Base-by-base conservation (phyloP, 345 rosid genomes). In the Gossypium raimondii region DNA sequence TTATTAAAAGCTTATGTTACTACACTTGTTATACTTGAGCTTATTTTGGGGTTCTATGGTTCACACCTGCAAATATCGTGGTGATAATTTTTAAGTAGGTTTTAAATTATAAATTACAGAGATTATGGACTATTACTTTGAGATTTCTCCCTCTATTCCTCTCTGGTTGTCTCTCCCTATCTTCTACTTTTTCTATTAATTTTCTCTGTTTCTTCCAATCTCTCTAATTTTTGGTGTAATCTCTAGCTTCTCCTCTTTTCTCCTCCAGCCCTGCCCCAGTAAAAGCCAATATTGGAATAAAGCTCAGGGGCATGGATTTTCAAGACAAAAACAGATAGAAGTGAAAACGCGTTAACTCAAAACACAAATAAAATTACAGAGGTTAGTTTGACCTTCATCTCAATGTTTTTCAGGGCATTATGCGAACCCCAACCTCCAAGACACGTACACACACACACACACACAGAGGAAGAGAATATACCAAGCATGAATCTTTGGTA, bases 401-500 rank as follows among this genome's bases (percentile, higher is more conserved):
- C 7, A 5, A 34, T 34, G 41, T 5, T 34, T 34, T 34, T 34
- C 7, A 34, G 7, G 41, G 18, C 38, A 67, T 24, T 34, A 56
- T 38, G 27, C 41, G 16, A 43, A 57, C 14, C 16, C 41, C 66
- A 58, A 43, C 22, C 9, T 14, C 75, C 17, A 8, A 65, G 13
- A 75, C 41, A 34, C 20, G 41, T 2, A 24, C 53, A 64, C 4
- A 11, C 38, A 53, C 34, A 24, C 44, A 64, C 4, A 11, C 38
- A 53, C 34, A 24, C 44, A 64, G 0, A 52, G 43, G 17, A 44
- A 73, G n/a, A 27, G 43, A 29, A 70, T 75, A 73, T 86, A 95
- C 99, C 99, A 95, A 73, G 99, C 94, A 80, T 95, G 97, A 84
- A 93, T 95, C 90, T 95, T 95, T 14, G 98, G 97, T 84, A 93